These are phyloP conservation scores for Lentinula novae-zelandiae DNA, from an alignment of 1,284 basidiomycete genomes.

Conservation along the genomic window DNA sequence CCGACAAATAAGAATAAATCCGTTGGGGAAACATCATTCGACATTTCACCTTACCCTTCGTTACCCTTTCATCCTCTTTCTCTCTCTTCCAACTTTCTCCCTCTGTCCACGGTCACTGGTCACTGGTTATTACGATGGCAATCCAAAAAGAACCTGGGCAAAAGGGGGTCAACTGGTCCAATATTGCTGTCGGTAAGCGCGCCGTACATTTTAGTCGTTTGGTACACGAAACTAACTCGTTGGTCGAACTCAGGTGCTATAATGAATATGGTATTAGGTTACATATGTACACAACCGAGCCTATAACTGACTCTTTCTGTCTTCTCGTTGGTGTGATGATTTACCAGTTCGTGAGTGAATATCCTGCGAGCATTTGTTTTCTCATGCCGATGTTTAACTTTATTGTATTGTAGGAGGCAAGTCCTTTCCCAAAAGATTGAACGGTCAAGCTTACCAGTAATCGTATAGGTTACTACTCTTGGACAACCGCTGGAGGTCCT, in stretches of 20 bases:
- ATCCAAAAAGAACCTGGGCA: slow-evolving; percentile 81
- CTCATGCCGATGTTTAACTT: slow-evolving; percentile 16
- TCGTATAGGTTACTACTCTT: slow-evolving; percentile 83
- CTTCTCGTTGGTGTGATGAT: slow-evolving; percentile 13
- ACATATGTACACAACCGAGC: not conserved
- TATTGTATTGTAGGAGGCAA: slow-evolving; percentile 36
- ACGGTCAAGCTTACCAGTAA: not conserved
- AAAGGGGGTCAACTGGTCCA: slow-evolving; percentile 97
- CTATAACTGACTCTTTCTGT: slow-evolving; percentile 16
- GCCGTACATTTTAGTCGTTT: slow-evolving; percentile 6
- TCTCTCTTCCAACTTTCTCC: slow-evolving; percentile 16
- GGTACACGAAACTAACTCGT: slow-evolving; percentile 17
- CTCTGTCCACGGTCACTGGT: slow-evolving; percentile 13
- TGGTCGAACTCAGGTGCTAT: slow-evolving; percentile 66
- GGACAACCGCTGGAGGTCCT: slow-evolving; percentile 98
- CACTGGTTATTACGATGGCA: slow-evolving; percentile 51
- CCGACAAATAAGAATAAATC: not conserved
- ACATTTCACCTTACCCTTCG: slow-evolving; percentile 1
- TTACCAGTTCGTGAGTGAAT: slow-evolving; percentile 54
- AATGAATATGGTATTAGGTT: slow-evolving; percentile 83
- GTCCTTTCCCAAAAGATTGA: slow-evolving; percentile 15
- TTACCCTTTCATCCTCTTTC: slow-evolving; percentile 16
- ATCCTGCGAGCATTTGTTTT: slow-evolving; percentile 9
- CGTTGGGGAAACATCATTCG: slow-evolving; percentile 13
- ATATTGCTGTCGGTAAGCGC: slow-evolving; percentile 90